Evolutionary conservation across 257 asterid genomes (phyloP), one percentile per base, ranked within the genome.

Genomic region (Petrea volubilis): DNA sequence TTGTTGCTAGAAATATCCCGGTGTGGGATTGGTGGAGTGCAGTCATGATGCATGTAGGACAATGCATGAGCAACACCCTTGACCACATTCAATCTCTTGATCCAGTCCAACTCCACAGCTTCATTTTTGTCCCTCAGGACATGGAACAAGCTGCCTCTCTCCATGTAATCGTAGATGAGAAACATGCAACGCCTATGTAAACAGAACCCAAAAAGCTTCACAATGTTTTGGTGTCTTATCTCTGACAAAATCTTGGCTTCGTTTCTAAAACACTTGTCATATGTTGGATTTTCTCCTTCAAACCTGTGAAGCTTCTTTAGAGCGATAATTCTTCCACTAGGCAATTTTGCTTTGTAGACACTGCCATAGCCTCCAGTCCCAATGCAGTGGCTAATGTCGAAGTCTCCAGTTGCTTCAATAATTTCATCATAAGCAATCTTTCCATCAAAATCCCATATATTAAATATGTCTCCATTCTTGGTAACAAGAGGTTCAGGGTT

Each of bases 341-440:
- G 63, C n/a, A 72, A 41, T 28, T 66, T 11, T 27, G 75, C 82
- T 49, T 44, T 77, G 47, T 77, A 77, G 12, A 77, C 82, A 11
- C 43, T 72, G 1, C 74, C 78, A 1, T 58, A 65, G 51, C 78
- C 68, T 12, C 79, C 83, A 0, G 60, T 62, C 10, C 83, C 80
- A 0, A 74, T 74, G 67, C 78, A 77, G 28, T 58, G 12, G 0
- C 46, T 28, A 6, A 43, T 4, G 34, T 62, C 67, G 1, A 78
- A 78, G 51, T 73, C 67, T 23, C 15, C 58, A 0, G 72, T 73
- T 3, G 75, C 53, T 23, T 31, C 23, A 13, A 78, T 44, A 41
- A 78, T 60, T 21, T 67, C 65, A 20, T 52, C 34, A 6, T 66
- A 67, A 0, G 70, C 71, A 0, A 78, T 70, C 25, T 70, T 74